Conservation (phyloP, 352 stramenopile genomes). For the Phytophthora melonis region DNA sequence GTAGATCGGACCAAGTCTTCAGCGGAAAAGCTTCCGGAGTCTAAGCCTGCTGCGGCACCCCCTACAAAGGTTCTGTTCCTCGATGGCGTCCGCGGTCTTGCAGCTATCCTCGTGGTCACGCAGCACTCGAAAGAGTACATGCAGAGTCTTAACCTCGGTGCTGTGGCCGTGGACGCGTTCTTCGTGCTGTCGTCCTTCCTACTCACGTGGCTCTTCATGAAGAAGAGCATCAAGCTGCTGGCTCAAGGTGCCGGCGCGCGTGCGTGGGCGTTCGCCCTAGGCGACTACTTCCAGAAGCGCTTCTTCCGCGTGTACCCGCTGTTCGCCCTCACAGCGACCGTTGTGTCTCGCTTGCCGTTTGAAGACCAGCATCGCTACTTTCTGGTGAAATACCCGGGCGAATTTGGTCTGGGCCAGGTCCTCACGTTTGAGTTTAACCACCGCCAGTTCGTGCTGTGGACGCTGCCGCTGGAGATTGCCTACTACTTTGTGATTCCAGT, state of each 20-base stretch:
- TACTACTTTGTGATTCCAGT: constrained; percentile 60
- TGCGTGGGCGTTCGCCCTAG: constrained; percentile 30
- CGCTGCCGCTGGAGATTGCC: constrained; percentile 57
- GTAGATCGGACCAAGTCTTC: constrained; percentile 16
- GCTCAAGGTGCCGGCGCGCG: constrained; percentile 26
- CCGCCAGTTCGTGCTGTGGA: constrained; percentile 62
- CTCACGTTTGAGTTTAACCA: constrained; percentile 50
- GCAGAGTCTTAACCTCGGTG: constrained; percentile 34
- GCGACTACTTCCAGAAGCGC: constrained; percentile 59
- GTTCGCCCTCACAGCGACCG: constrained; percentile 44
- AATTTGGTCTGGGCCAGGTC: constrained; percentile 51
- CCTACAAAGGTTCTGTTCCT: constrained; percentile 43
- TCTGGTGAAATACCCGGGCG: constrained; percentile 29
- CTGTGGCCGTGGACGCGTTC: constrained; percentile 50
- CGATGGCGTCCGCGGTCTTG: constrained; percentile 52
- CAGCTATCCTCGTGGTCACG: constrained; percentile 45
- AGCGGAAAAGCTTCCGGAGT: constrained; percentile 9
- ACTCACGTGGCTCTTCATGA: constrained; percentile 54
- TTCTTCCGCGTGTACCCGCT: constrained; percentile 71
- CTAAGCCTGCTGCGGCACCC: constrained; percentile 4
- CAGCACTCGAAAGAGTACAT: constrained; percentile 44
- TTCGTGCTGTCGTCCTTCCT: constrained; percentile 63
- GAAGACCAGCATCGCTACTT: constrained; percentile 43
- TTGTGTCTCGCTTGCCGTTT: constrained; percentile 41
- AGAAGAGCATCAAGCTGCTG: constrained; percentile 43